phyloP scores from a whole-genome alignment of 768 basidiomycete genomes.

The Tylopilus vinaceipallidus region DNA sequence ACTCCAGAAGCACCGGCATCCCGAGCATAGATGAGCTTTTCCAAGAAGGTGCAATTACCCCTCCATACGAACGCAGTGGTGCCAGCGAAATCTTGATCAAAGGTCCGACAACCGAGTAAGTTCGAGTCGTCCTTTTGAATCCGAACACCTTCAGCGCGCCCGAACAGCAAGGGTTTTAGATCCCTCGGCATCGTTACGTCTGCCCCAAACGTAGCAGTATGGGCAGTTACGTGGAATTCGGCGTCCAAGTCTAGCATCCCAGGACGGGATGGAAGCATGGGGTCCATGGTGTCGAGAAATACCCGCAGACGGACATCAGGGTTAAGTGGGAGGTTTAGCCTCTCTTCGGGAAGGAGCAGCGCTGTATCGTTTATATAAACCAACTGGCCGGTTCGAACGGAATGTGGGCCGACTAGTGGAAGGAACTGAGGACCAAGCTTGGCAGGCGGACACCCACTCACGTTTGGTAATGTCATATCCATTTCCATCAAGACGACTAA shows the following conservation, averaged over 20 bases:
- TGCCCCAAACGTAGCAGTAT: slow-evolving; percentile 70
- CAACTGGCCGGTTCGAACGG: slow-evolving; percentile 73
- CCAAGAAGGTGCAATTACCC: slow-evolving; percentile 85
- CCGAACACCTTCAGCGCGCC: slow-evolving; percentile 50
- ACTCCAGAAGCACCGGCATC: slow-evolving; percentile 75
- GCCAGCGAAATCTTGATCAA: slow-evolving; percentile 44
- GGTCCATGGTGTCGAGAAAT: slow-evolving; percentile 52
- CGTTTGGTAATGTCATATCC: slow-evolving; percentile 87
- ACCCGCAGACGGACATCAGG: slow-evolving; percentile 58
- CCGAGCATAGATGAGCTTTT: slow-evolving; percentile 73
- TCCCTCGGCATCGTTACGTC: slow-evolving; percentile 42
- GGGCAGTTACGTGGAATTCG: slow-evolving; percentile 54
- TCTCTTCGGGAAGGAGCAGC: slow-evolving; percentile 38
- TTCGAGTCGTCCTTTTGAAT: slow-evolving; percentile 55
- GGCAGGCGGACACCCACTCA: slow-evolving; percentile 36
- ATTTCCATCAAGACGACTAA: slow-evolving; percentile 74
- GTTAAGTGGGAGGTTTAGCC: slow-evolving; percentile 11
- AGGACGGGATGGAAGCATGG: slow-evolving; percentile 40
- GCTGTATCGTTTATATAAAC: slow-evolving; percentile 77
- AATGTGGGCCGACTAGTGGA: slow-evolving; percentile 72
- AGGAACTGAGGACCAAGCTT: slow-evolving; percentile 2
- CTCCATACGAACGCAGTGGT: slow-evolving; percentile 64
- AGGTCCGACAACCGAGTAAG: slow-evolving; percentile 57
- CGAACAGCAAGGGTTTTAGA: slow-evolving; percentile 41
- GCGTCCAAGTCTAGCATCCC: slow-evolving; percentile 38